phyloP scores from a whole-genome alignment of 805 yeast genomes.

The Metschnikowia lochheadii region DNA sequence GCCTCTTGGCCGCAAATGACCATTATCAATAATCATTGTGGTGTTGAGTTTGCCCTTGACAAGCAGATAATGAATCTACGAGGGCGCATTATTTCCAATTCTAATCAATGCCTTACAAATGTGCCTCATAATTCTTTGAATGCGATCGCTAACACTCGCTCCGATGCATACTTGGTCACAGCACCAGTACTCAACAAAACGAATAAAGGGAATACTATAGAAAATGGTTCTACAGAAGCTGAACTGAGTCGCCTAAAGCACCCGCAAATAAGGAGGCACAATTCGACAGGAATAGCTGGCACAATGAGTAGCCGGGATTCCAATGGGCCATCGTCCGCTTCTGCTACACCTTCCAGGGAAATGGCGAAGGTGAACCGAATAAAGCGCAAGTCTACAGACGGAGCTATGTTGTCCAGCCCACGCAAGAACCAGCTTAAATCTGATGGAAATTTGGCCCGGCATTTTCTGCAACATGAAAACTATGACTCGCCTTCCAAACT shows the following conservation, averaged over 20 bases:
- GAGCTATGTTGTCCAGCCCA: not conserved
- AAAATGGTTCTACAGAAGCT: not conserved
- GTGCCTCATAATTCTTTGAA: not conserved
- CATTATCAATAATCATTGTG: constrained; percentile 82
- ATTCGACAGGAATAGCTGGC: constrained; percentile 12
- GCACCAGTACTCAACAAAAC: constrained; percentile 11
- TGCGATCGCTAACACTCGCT: not conserved
- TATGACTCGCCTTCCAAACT: not conserved
- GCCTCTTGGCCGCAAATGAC: constrained; percentile 94
- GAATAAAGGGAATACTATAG: not conserved
- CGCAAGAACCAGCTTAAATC: not conserved
- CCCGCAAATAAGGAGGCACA: constrained; percentile 26
- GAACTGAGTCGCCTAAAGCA: not conserved
- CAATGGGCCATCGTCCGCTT: constrained; percentile 1
- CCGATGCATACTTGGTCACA: constrained; percentile 14
- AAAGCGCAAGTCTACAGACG: constrained; percentile 1
- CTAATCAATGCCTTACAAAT: constrained; percentile 15
- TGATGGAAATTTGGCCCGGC: constrained; percentile 1
- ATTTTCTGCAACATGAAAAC: not conserved
- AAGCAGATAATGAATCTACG: constrained; percentile 66
- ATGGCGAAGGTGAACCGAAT: not conserved
- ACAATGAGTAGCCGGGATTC: not conserved
- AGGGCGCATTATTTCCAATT: constrained; percentile 49
- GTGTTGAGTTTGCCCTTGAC: constrained; percentile 84
- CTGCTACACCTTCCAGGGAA: not conserved